Conservation (phyloP, 192 early-diverging fungal genomes). For the Spizellomyces punctatus region DNA sequence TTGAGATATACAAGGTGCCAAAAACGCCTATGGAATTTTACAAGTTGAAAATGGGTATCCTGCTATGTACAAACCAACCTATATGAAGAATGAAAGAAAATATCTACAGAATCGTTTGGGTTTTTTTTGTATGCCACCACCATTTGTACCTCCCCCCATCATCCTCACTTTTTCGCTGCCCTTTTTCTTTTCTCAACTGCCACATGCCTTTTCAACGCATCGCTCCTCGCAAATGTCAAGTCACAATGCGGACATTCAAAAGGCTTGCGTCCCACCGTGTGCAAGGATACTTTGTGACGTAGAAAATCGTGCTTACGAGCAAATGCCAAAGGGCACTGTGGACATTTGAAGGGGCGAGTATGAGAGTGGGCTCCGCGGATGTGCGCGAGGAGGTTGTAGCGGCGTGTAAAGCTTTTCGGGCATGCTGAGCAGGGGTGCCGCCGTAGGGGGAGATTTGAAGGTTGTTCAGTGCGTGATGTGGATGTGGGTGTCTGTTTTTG, state of each 20-base stretch:
- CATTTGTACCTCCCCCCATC: no score
- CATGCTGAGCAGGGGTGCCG: constrained; percentile 39
- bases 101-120: no score
- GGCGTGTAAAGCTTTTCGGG: constrained; percentile 54
- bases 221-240: constrained; percentile 16
- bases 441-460: background rate
- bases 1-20: no score
- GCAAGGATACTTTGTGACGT: constrained; percentile 43
- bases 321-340: constrained; percentile 61
- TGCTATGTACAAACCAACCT: no score
- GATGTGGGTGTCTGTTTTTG: no score
- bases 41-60: no score
- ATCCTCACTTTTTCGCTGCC: background rate
- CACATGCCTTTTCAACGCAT: constrained; percentile 26
- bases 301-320: constrained; percentile 73
- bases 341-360: constrained; percentile 56
- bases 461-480: background rate
- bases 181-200: background rate
- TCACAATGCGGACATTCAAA: constrained; percentile 5
- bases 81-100: no score
- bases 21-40: no score
- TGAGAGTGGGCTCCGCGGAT: constrained; percentile 47
- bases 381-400: constrained; percentile 61
- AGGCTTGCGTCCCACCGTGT: constrained; percentile 6
- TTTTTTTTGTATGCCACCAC: no score